Evolutionary conservation across 164 flowering plant genomes (phyloP), one percentile per base, ranked within the genome.

Genomic region (Paratinospora sagittata): DNA sequence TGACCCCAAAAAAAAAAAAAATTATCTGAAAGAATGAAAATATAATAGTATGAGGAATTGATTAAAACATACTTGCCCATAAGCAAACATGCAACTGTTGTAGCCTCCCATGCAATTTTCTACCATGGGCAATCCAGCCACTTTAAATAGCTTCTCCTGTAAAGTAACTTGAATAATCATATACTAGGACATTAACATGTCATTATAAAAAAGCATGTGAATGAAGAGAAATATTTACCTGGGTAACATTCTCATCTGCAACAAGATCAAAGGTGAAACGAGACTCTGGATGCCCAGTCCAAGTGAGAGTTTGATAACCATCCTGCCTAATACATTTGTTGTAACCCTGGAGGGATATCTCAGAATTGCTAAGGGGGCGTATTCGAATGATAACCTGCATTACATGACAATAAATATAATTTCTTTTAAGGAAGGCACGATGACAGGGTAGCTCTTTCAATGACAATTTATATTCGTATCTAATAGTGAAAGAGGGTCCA

Each of bases 1-100:
- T n/a, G n/a, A 52, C 14, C 60, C 60, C 60, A 52, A 52, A 52
- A 26, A 43, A 41, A 6, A 21, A 67, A 57, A 63, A 47, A 49
- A 21, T 43, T 45, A 39, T 17, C 24, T 27, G 61, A 37, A 19
- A 63, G 58, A 52, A 13, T 17, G 61, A 16, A 45, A 33, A 16
- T 62, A 36, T 24, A 17, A 19, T 21, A 6, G 36, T 1, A 30
- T 30, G 34, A 30, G 0, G 55, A 66, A 37, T 9, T 45, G 17
- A 21, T 27, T 12, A 34, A 5, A 13, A 69, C 90, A 85, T 73
- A 96, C 99, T 79, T 96, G 99, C 16, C 99, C 98, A 80, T 96
- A 96, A 9, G 99, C 99, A 80, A 96, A 96, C 96, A 96, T 90
- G 80, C 99, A 96, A 70, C 99, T 96, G 72, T 96, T 96, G 82